Evolutionary conservation across 2,329 filamentous ascomycete genomes (phyloP), one percentile per base, ranked within the genome.

Genomic region (Talaromyces atroroseus): DNA sequence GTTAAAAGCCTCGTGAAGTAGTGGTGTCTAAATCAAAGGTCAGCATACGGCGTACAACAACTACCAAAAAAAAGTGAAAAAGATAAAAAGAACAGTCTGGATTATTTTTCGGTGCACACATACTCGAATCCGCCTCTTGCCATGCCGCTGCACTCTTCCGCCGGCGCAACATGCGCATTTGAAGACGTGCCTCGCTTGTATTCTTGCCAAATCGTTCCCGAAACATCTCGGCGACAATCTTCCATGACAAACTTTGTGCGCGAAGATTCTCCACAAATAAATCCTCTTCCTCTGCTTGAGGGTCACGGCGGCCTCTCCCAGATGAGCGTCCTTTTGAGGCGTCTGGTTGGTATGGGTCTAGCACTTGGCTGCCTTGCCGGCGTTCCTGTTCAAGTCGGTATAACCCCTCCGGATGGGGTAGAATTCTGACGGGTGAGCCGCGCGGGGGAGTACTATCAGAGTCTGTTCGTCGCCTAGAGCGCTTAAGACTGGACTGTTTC

Each of bases 81-180:
- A n/a, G n/a, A 16, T 36, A 36, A 36, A 34, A 36, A 36, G 26
- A 36, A 16, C 32, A 16, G 32, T 16, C 32, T 20, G 48, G 54
- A 52, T 52, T 44, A 52, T 51, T 29, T 29, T 29, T 29, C 2
- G 26, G 36, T 54, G 18, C 63, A 60, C 49, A 61, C 65, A 74
- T 73, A 64, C 74, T 75, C 71, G 75, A 71, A 74, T 76, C 71
- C 55, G 69, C 64, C 58, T 74, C 70, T 56, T 73, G 71, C 73
- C 73, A 75, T 42, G 66, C 62, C 47, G 64, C 60, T 24, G 70
- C 66, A 52, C 71, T 65, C 53, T 71, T 70, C 46, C 70, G 68
- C 45, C 71, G 61, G 40, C 73, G 72, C 36, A 67, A 61, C 58
- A 73, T 66, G 32, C 73, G 69, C 73, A 76, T 76, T 62, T 76